Evolutionary conservation across 2,329 filamentous ascomycete genomes (phyloP).

Genomic region (Mariannaea sp.): DNA sequence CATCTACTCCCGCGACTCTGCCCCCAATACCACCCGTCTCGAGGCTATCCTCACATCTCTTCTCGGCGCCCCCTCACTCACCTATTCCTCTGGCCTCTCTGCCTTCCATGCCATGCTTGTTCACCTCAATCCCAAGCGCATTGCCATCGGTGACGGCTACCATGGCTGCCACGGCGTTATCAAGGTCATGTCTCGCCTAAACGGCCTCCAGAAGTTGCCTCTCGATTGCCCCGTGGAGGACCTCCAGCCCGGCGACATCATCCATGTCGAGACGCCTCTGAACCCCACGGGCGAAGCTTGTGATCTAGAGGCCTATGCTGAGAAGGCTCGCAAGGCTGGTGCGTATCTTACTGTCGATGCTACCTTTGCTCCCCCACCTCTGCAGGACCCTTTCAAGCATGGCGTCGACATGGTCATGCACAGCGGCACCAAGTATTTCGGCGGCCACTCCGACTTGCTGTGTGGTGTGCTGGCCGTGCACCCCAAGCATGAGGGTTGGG

Average conservation of each 20-base stretch:
- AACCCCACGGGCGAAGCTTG: constrained; percentile 88
- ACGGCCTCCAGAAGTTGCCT: constrained; percentile 72
- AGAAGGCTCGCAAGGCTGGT: constrained; percentile 71
- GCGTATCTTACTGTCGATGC: constrained; percentile 84
- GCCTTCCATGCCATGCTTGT: constrained; percentile 88
- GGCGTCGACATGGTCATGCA: constrained; percentile 92
- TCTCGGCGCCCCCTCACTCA: constrained; percentile 70
- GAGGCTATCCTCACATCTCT: constrained; percentile 80
- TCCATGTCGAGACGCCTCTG: constrained; percentile 91
- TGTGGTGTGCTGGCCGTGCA: constrained; percentile 79
- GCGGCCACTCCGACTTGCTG: constrained; percentile 91
- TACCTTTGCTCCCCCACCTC: constrained; percentile 88
- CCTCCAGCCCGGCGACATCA: constrained; percentile 76
- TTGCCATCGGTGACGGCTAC: constrained; percentile 85
- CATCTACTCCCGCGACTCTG: constrained; percentile 81
- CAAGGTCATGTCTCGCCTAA: constrained; percentile 72
- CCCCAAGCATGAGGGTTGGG: constrained; percentile 60
- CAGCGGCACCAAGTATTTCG: constrained; percentile 93
- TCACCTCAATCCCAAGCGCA: constrained; percentile 79
- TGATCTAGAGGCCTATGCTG: constrained; percentile 72
- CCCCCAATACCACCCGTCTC: constrained; percentile 81
- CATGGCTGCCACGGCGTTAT: constrained; percentile 93
- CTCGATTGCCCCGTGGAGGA: constrained; percentile 70
- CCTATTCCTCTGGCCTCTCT: constrained; percentile 83
- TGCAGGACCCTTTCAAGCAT: constrained; percentile 82